A percentile compares a stretch with the other conserved stretches of the same genome.
These are phyloP conservation scores for Solanum hybrid DNA, from an alignment of 305 asterid species.

Conservation along the genomic window DNA sequence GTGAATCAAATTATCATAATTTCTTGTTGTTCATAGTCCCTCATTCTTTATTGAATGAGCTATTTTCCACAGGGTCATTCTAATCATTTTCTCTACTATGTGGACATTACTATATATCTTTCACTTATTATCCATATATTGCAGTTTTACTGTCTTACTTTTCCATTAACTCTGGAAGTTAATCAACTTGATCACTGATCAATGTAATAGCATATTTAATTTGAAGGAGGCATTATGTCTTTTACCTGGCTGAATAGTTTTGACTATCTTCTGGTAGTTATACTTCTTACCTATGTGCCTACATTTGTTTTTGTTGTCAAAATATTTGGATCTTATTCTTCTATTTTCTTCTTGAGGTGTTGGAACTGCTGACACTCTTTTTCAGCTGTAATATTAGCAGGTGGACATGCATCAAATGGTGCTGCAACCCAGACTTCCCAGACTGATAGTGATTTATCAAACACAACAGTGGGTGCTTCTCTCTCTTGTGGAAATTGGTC, in stretches of 20 bases:
- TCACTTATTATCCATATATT: neutral
- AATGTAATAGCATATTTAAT: neutral
- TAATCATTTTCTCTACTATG: neutral
- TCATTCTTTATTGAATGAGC: neutral
- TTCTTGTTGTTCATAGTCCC: neutral
- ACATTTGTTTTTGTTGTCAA: neutral
- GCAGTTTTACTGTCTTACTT: neutral
- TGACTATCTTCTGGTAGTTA: neutral
- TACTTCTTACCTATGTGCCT: neutral
- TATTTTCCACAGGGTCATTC: neutral
- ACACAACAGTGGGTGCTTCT: constrained; percentile 75
- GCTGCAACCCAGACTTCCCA: constrained; percentile 44
- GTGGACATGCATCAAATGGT: constrained; percentile 74
- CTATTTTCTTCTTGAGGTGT: neutral
- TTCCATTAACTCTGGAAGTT: neutral
- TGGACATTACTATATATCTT: neutral
- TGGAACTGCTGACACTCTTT: constrained; percentile 1
- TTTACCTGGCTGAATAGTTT: neutral
- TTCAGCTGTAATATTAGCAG: constrained; percentile 35
- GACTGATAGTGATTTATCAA: constrained; percentile 54
- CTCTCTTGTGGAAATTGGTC: neutral
- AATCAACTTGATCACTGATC: neutral
- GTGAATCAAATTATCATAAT: neutral
- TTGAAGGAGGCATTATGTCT: neutral
- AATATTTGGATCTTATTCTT: neutral